Conservation (phyloP, 805 yeast species). For the Kluyveromyces lactis region DNA sequence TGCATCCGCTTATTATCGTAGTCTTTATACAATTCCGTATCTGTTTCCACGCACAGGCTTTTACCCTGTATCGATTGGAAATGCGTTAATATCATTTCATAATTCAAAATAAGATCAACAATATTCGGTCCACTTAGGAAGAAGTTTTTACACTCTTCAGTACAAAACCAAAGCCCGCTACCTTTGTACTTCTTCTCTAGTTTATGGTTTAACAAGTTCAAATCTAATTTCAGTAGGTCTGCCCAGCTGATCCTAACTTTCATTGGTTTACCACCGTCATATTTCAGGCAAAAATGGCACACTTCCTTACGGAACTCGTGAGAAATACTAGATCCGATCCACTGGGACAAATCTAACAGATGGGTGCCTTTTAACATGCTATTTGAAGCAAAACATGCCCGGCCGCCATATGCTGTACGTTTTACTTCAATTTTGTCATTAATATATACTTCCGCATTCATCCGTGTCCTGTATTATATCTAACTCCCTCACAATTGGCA, state of each 20-base stretch:
- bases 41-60: slow-evolving; percentile 4
- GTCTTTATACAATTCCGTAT: slow-evolving; percentile 7
- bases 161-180: slow-evolving; percentile 47
- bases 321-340: slow-evolving; percentile 41
- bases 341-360: slow-evolving; percentile 33
- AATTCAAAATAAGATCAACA: slow-evolving; percentile 27
- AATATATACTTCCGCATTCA: background rate
- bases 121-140: slow-evolving; percentile 34
- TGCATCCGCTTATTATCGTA: background rate
- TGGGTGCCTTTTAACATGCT: slow-evolving; percentile 35
- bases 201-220: slow-evolving; percentile 2
- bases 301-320: slow-evolving; percentile 56
- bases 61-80: slow-evolving; percentile 27
- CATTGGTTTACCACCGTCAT: slow-evolving; percentile 39
- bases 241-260: slow-evolving; percentile 30
- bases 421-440: slow-evolving; percentile 9
- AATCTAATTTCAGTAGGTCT: slow-evolving; percentile 6
- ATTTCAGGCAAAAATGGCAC: slow-evolving; percentile 45
- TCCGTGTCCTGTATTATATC: no score
- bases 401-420: slow-evolving; percentile 16
- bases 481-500: no score
- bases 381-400: slow-evolving; percentile 48
- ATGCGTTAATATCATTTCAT: slow-evolving; percentile 26
- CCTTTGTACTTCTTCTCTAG: slow-evolving; percentile 23
- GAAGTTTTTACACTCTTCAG: slow-evolving; percentile 33